phyloP scores from a whole-genome alignment of 2,329 filamentous ascomycete genomes.

The Pseudohalonectria lignicola region DNA sequence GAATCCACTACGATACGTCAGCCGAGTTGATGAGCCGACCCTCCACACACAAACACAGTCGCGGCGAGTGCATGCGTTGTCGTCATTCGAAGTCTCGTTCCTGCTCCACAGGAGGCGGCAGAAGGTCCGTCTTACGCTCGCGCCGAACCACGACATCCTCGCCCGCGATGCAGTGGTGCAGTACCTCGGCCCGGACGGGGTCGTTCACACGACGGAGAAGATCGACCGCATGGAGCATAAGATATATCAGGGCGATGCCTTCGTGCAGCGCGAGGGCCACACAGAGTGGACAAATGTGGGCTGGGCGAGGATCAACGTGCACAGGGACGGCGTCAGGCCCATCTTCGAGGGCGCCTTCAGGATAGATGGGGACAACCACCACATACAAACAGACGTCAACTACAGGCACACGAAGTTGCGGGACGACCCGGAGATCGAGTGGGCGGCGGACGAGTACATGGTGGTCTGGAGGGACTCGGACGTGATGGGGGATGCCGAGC shows the following conservation, averaged over 20 bases:
- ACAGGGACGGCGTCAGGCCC: constrained; percentile 64
- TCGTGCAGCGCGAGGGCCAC: constrained; percentile 49
- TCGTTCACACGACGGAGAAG: constrained; percentile 51
- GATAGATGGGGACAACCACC: constrained; percentile 71
- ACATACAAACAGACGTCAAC: constrained; percentile 65
- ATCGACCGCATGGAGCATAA: constrained; percentile 66
- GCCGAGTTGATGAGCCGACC: constrained; percentile 59
- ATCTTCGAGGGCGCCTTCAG: constrained; percentile 87
- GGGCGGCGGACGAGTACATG: constrained; percentile 61
- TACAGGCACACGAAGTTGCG: constrained; percentile 63
- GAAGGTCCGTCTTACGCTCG: constrained; percentile 66
- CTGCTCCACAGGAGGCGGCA: constrained; percentile 55
- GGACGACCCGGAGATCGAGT: constrained; percentile 56
- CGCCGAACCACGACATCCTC: constrained; percentile 87
- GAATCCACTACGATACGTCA: constrained; percentile 66
- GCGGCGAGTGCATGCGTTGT: constrained; percentile 67
- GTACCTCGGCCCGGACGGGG: constrained; percentile 62
- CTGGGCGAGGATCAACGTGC: constrained; percentile 75
- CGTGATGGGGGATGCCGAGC: constrained; percentile 32
- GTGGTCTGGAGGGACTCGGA: constrained; percentile 89
- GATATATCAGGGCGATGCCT: constrained; percentile 74
- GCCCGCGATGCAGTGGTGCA: constrained; percentile 64
- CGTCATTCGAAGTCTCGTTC: constrained; percentile 79
- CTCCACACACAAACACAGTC: constrained; percentile 74
- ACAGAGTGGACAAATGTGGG: constrained; percentile 68